Base-by-base conservation (phyloP, 192 early-diverging fungal genomes). In the Fimicolochytrium jonesii region DNA sequence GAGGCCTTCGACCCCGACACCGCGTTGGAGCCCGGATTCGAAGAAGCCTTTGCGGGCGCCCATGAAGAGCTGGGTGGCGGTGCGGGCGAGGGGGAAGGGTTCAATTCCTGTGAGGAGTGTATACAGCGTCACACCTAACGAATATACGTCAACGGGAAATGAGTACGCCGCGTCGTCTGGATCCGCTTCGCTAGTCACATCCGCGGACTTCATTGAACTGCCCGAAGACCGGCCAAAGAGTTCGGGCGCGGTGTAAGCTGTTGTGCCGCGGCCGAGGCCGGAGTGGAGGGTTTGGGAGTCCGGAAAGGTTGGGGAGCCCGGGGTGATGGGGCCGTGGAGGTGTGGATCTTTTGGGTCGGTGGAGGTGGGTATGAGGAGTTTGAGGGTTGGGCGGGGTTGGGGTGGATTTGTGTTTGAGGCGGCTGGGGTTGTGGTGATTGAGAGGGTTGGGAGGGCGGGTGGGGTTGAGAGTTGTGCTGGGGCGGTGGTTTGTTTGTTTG, bases 81-180 rank as follows among this genome's bases (percentile, higher is more conserved):
- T 53, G 10, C 48, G 34, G 2, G 73, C 67, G n/a, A 45, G 31
- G 4, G 56, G 10, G 49, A 79, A 82, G 22, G 80, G 80, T 48
- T 70, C 66, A 5, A 35, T 49, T 1, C 55, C 67, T n/a, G 74
- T 69, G 7, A 70, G 61, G 28, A 79, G 37, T 3, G 76, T 65
- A 45, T 61, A 79, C 0, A 82, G 71, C 20, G 75, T 75, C 1
- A 72, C 69, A 28, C 80, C 80, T 6, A 75, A 36, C 4, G 75
- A 75, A 50, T 82, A 79, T 6, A 82, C 55, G 49, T 82, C 80
- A 9, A 79, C 62, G 6, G 80, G 72, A 59, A 72, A 74, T 15
- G 59, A 61, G 69, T 82, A 82, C n/a, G n/a, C n/a, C n/a, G n/a
- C n/a, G n/a, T n/a, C n/a, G n/a, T n/a, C n/a, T 15, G 74, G 56